Percentiles rank a stretch among this genome's conserved stretches.
Conservation (phyloP, 2,329 filamentous ascomycete species). For the Ophiostoma triangulosporum region DNA sequence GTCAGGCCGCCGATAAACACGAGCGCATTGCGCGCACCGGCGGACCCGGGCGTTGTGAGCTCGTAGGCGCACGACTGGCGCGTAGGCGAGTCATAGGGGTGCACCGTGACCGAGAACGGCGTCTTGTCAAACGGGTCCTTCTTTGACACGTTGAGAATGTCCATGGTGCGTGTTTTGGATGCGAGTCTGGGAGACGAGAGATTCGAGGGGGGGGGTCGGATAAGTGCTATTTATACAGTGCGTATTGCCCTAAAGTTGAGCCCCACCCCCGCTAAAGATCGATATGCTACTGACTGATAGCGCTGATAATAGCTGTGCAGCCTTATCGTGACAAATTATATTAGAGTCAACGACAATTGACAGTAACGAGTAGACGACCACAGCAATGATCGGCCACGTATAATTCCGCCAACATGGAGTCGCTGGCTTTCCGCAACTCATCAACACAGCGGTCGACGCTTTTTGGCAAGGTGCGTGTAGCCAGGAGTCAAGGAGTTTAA, state of each 20-base stretch:
- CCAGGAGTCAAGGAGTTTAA: too few relatives aligned
- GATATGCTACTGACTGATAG: too few relatives aligned
- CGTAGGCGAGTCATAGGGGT: slow-evolving; percentile 17
- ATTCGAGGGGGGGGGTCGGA: too few relatives aligned
- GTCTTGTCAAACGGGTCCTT: neutral
- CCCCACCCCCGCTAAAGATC: slow-evolving; percentile 4
- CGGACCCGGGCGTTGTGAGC: slow-evolving; percentile 10
- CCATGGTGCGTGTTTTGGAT: neutral
- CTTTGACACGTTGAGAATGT: neutral
- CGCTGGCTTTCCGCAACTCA: slow-evolving; percentile 14
- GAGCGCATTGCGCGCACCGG: slow-evolving; percentile 37
- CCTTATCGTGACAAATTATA: neutral
- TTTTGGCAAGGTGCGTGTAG: slow-evolving; percentile 16
- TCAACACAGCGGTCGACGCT: slow-evolving; percentile 15
- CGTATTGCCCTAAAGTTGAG: neutral
- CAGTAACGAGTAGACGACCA: neutral
- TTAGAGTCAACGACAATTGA: too few relatives aligned
- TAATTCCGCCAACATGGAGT: slow-evolving; percentile 7
- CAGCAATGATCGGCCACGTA: neutral
- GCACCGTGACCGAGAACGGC: slow-evolving; percentile 16
- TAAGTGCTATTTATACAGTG: neutral
- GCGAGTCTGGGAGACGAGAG: too few relatives aligned
- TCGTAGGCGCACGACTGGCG: slow-evolving; percentile 17
- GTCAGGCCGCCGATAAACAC: slow-evolving; percentile 58
- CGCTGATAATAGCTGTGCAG: slow-evolving; percentile 1